Evolutionary conservation across 2,329 filamentous ascomycete species (phyloP), one percentile per base, ranked within the genome.

Genomic region (Arthrobotrys conoides): DNA sequence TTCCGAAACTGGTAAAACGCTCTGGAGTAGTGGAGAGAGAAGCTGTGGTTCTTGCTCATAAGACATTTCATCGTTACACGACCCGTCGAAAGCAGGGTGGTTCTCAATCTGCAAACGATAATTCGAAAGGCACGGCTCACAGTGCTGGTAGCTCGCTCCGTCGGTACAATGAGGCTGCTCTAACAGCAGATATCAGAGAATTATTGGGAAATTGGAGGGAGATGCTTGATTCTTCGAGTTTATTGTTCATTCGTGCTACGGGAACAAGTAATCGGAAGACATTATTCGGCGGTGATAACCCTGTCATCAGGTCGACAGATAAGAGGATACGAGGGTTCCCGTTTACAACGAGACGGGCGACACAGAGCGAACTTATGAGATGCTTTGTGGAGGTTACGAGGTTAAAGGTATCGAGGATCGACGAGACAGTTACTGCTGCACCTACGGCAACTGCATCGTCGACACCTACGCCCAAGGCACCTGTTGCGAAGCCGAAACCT

Each of bases 51-150:
- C 88, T 97, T 53, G 95, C 94, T 0, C 95, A 98, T 85, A 99
- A 99, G 86, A 97, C 95, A 0, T 99, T 98, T 84, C 96, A 99
- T 84, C 89, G 96, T 72, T 99, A 99, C 83, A 99, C 96, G 0
- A 99, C 96, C 5, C 89, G 96, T 80, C 89, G 96, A 81, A 99
- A 99, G 84, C 96, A 99, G 84, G 96, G 96, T 87, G 96, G 96
- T 49, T 91, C 94, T 10, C 96, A 99, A 84, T 96, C 94, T 2
- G 91, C 95, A 30, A 98, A 94, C 84, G 96, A 99, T 84, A 92
- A 93, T 79, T 90, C 94, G n/a, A 97, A 97, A 83, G 95, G 96
- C 14, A 91, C 92, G 57, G 96, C 96, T 0, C 94, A 98, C 84
- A 98, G 96, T 3, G 96, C 94, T 6, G 96, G 96, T 84, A 93